Evolutionary conservation across 768 basidiomycete species (phyloP).

Genomic region (Leccinellum albellum): DNA sequence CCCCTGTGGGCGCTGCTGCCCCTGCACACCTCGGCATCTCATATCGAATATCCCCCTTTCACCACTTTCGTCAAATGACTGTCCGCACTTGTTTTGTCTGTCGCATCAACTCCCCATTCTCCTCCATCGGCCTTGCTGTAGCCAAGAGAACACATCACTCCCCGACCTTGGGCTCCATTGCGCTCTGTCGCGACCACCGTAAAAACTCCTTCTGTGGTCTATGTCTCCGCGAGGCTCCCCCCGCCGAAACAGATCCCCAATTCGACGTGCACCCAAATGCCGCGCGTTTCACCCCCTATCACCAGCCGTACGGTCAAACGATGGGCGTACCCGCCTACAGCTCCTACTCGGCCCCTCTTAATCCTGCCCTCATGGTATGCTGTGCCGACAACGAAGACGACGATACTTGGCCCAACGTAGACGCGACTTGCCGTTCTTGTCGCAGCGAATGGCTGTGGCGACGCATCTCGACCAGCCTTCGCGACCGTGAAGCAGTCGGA

Average conservation of each 20-base stretch:
- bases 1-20: slow-evolving; percentile 32
- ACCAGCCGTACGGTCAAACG: slow-evolving; percentile 27
- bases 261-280: slow-evolving; percentile 32
- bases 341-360: slow-evolving; percentile 22
- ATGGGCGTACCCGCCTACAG: slow-evolving; percentile 24
- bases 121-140: slow-evolving; percentile 45
- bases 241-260: slow-evolving; percentile 37
- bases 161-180: slow-evolving; percentile 43
- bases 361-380: slow-evolving; percentile 37
- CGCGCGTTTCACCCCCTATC: slow-evolving; percentile 31
- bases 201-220: slow-evolving; percentile 61
- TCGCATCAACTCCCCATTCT: slow-evolving; percentile 59
- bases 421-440: slow-evolving; percentile 66
- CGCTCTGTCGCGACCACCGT: slow-evolving; percentile 63
- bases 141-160: slow-evolving; percentile 46
- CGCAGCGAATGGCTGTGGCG: slow-evolving; percentile 65
- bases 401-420: slow-evolving; percentile 59
- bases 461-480: slow-evolving; percentile 42
- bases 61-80: slow-evolving; percentile 60
- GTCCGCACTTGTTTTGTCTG: slow-evolving; percentile 59
- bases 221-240: slow-evolving; percentile 62
- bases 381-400: slow-evolving; percentile 72
- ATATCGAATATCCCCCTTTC: slow-evolving; percentile 46
- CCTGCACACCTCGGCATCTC: slow-evolving; percentile 31
- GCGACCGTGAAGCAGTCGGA: slow-evolving; percentile 58